Conservation (phyloP, 2,329 filamentous ascomycete species). For the Phaeosphaeria sp. region DNA sequence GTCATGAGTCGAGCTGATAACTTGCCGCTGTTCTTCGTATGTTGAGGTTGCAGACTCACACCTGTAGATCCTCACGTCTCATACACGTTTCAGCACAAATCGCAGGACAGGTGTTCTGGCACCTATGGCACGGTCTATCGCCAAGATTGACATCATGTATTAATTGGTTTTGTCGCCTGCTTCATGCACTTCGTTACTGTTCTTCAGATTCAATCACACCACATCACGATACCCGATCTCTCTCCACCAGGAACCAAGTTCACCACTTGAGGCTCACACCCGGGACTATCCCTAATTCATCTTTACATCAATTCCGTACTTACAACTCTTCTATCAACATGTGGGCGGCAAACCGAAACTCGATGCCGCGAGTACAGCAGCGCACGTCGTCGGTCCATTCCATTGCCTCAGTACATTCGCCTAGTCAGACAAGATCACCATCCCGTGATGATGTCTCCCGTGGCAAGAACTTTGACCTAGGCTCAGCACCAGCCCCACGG, state of each 20-base stretch:
- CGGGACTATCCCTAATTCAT: not conserved
- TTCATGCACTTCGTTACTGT: constrained; percentile 6
- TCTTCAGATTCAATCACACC: not conserved
- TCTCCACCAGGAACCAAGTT: constrained; percentile 5
- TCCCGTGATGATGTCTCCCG: constrained; percentile 17
- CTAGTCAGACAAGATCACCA: constrained; percentile 7
- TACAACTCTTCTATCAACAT: constrained; percentile 18
- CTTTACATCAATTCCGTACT: not conserved
- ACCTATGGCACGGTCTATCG: constrained; percentile 1
- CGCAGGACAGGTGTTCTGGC: constrained; percentile 14
- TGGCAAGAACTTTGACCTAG: not conserved
- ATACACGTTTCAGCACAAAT: constrained; percentile 39
- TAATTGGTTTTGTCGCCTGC: constrained; percentile 6
- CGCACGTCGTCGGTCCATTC: constrained; percentile 42
- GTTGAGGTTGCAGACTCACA: constrained; percentile 2
- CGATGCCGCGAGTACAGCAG: constrained; percentile 25
- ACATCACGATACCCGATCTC: not conserved
- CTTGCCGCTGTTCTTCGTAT: not conserved
- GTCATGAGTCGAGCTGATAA: not conserved
- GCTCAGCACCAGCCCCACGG: not conserved
- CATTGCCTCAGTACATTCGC: constrained; percentile 36
- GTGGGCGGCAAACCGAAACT: constrained; percentile 41
- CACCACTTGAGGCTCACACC: not conserved
- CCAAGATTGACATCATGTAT: constrained; percentile 2
- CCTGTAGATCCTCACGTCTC: constrained; percentile 35